A percentile compares a stretch with the other conserved stretches of the same genome.
Conservation (phyloP, 2,329 filamentous ascomycete species). For the Lecanicillium sp. region DNA sequence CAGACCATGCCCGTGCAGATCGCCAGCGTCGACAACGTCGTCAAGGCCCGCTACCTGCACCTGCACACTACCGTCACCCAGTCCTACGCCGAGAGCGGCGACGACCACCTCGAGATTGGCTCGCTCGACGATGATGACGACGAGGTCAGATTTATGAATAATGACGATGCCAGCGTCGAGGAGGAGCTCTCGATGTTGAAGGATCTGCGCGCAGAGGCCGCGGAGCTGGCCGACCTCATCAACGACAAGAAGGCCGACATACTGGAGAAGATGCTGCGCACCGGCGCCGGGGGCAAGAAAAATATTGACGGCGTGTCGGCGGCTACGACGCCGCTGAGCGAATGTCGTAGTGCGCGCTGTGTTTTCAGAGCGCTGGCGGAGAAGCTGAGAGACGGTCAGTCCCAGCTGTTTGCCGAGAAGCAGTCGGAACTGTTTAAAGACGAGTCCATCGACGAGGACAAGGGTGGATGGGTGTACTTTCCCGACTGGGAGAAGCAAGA, state of each 20-base stretch:
- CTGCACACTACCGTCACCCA: conserved; percentile 14
- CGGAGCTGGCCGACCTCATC: conserved; percentile 37
- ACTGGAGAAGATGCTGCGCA: conserved; percentile 22
- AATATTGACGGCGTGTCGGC: conserved; percentile 16
- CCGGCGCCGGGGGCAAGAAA: neutral
- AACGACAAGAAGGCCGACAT: conserved; percentile 36
- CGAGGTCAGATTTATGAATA: conserved; percentile 11
- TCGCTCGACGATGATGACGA: neutral
- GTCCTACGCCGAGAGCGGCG: conserved; percentile 14
- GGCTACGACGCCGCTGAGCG: conserved; percentile 17
- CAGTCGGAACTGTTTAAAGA: neutral
- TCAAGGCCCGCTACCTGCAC: conserved; percentile 24
- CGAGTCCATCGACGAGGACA: neutral
- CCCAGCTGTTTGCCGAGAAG: conserved; percentile 14
- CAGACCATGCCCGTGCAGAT: conserved; percentile 39
- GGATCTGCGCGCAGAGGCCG: conserved; percentile 35
- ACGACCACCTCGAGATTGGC: conserved; percentile 1
- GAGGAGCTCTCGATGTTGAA: conserved; percentile 40
- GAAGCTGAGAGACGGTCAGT: conserved; percentile 30
- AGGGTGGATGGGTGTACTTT: neutral
- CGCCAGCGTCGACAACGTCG: conserved; percentile 35
- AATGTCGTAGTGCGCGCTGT: conserved; percentile 39
- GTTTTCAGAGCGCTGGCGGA: conserved; percentile 34
- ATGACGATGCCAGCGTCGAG: conserved; percentile 29
- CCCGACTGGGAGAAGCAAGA: neutral